Evolutionary conservation across 441 rosid species (phyloP), one percentile per base, ranked within the genome.

Genomic region (Aleurites moluccanus): DNA sequence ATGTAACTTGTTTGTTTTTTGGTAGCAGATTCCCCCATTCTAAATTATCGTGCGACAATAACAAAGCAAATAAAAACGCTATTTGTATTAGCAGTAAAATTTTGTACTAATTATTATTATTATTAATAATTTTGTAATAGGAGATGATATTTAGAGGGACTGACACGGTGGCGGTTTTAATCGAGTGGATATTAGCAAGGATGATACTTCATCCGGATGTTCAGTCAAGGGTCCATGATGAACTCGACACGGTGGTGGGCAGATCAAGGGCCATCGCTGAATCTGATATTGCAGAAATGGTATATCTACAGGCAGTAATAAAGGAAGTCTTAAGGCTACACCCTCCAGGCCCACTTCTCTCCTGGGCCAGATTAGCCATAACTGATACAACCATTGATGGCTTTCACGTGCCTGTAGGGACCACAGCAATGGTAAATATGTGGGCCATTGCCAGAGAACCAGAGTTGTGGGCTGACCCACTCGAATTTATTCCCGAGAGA

Each of bases 391-490:
- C 83, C 62, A 79, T 88, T 75, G 82, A 86, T 47, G 92, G 91
- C 40, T 81, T 81, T 80, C 85, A 81, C 80, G 86, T 90, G 73
- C 94, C 92, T 0, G 77, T 77, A 44, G 91, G 91, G 11, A 64
- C 92, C n/a, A 90, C 94, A 0, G 79, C 88, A 0, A 79, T 90
- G 64, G 86, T 86, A 16, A 86, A 90, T 61, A 87, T 88, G 50
- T 90, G 94, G 94, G 94, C 94, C 65, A 90, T 90, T 40, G 80
- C 92, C 2, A 86, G 89, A 10, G 92, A 90, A 75, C 91, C 86
- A 1, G 75, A 86, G 0, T 61, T 67, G 18, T 90, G 94, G 94
- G 53, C 70, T 13, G 83, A 87, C 21, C 94, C 94, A 0, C 68
- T 86, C 6, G 77, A 79, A 52, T 90, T 90, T 69, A 75, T 66